Evolutionary conservation across 768 basidiomycete species (phyloP), one percentile per base, ranked within the genome.

Genomic region (Hygrophorus pudorinus): DNA sequence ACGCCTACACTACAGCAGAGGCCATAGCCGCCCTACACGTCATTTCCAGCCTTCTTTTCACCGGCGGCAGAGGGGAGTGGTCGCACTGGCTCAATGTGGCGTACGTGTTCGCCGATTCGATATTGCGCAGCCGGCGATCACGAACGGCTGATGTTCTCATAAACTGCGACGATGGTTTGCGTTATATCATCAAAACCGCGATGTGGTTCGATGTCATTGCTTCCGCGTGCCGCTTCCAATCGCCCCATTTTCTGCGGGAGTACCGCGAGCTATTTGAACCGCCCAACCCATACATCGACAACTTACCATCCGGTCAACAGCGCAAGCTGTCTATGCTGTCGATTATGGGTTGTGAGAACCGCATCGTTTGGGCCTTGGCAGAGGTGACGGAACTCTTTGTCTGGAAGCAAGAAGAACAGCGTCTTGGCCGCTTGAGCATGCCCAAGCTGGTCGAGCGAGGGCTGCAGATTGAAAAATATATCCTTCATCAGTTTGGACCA

Each of bases 131-230:
- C 46, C 52, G 57, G 4, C 69, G 55, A 52, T 53, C 53, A 27
- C 66, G 68, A 18, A 67, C 72, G 7, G 62, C 64, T 42, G 65
- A 68, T 38, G 70, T 71, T 5, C 66, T 85, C 10, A 46, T 65
- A 28, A 45, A 49, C 12, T 77, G 73, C 51, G 38, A 41, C 16
- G 71, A 67, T 67, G 76, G 66, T 63, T 71, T 65, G 59, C 74
- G 63, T 30, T 88, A 88, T 61, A 79, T 89, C 56, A 71, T 88
- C 63, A 86, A 86, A 60, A 82, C 86, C 20, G 78, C 83, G 12
- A 78, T 89, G 44, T 90, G 87, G 87, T 87, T 89, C 59, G 87
- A 90, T 57, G 84, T 89, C 29, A 70, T 89, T 41, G 85, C 84
- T 5, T 77, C 81, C 1, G 73, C 81, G 41, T 85, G 85, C n/a